Evolutionary conservation across 1,284 basidiomycete genomes (phyloP).

Genomic region (Athelia sp.): DNA sequence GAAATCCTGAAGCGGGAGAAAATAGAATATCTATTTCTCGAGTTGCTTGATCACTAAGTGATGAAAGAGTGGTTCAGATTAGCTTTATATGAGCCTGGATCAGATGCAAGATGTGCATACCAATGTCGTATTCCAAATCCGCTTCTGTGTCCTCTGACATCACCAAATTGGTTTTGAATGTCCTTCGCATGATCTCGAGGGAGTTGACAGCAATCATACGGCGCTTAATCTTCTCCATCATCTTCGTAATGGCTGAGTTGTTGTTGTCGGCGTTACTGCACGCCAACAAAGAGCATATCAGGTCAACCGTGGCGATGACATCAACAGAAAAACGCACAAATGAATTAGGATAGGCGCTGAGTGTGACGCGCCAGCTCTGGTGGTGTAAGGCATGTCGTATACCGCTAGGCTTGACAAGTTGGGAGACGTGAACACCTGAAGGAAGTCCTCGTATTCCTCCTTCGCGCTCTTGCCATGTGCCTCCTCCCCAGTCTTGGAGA

Average conservation of each 20-base stretch:
- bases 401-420: neutral
- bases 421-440: neutral
- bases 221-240: neutral
- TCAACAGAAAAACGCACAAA: neutral
- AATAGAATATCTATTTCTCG: neutral
- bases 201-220: neutral
- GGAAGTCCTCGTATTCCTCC: slow-evolving; percentile 1
- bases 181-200: neutral
- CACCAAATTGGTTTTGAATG: neutral
- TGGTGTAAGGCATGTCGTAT: neutral
- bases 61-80: neutral
- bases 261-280: slow-evolving; percentile 1
- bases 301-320: neutral
- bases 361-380: neutral
- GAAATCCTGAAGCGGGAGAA: too few species aligned
- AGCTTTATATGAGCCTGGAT: neutral
- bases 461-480: slow-evolving; percentile 1
- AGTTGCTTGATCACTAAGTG: slow-evolving; percentile 1
- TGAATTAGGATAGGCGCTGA: neutral
- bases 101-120: neutral
- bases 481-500: neutral
- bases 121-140: slow-evolving; percentile 1
- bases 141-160: slow-evolving; percentile 1
- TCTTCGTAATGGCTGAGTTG: neutral
- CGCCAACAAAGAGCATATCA: neutral